phyloP scores from a whole-genome alignment of 805 yeast species.

The Hanseniaspora jakobsenii region DNA sequence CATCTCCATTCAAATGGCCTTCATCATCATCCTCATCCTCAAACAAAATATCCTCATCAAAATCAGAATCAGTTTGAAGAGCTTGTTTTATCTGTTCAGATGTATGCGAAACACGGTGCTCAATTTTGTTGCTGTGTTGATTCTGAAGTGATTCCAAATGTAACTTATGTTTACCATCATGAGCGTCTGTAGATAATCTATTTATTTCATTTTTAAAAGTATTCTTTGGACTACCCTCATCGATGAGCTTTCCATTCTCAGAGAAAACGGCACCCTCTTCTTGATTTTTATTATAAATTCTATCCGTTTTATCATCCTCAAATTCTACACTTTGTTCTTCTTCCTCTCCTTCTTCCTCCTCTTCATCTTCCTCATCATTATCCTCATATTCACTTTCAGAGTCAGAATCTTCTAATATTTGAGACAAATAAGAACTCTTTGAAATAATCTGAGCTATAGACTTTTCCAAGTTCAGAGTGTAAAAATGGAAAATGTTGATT shows the following conservation, averaged over 20 bases:
- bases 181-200: no score
- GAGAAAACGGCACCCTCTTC: no score
- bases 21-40: constrained; percentile 15
- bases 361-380: constrained; percentile 29
- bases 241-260: no score
- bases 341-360: constrained; percentile 16
- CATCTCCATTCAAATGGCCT: no score
- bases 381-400: constrained; percentile 27
- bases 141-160: no score
- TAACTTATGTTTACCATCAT: no score
- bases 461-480: constrained; percentile 83
- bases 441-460: constrained; percentile 78
- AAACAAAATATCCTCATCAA: constrained; percentile 19
- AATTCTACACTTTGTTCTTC: constrained; percentile 18
- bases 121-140: no score
- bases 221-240: not conserved
- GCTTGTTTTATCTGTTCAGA: constrained; percentile 24
- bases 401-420: constrained; percentile 32
- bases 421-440: constrained; percentile 41
- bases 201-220: not conserved
- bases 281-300: no score
- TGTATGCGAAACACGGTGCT: constrained; percentile 9
- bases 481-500: constrained; percentile 80
- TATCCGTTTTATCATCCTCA: no score
- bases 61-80: constrained; percentile 27